Conservation (phyloP, 805 yeast genomes). For the Yamadazyma olivae region DNA sequence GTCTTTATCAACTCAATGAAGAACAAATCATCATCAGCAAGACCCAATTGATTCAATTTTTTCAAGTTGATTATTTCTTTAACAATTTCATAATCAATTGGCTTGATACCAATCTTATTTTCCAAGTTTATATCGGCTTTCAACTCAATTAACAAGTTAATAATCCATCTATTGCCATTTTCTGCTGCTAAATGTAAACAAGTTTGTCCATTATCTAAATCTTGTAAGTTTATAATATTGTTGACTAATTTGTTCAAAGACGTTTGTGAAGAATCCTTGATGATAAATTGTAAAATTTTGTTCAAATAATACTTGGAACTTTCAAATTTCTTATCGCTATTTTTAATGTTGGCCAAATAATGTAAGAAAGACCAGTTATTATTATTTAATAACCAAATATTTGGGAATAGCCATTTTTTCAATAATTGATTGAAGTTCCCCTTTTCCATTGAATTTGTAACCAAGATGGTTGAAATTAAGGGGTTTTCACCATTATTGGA, state of each 20-base stretch:
- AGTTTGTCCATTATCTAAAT: conserved; percentile 35
- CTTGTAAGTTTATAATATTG: conserved; percentile 31
- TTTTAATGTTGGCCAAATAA: conserved; percentile 60
- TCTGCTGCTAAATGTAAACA: conserved; percentile 42
- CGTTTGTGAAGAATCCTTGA: conserved; percentile 18
- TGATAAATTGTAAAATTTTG: conserved; percentile 32
- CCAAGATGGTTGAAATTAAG: conserved; percentile 72
- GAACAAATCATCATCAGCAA: conserved; percentile 23
- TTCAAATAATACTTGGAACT: conserved; percentile 32
- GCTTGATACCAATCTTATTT: conserved; percentile 83
- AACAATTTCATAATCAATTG: conserved; percentile 79
- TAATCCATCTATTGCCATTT: conserved; percentile 35
- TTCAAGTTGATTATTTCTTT: conserved; percentile 26
- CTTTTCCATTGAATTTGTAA: conserved; percentile 77
- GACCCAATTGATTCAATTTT: conserved; percentile 11
- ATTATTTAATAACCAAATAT: conserved; percentile 44
- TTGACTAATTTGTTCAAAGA: conserved; percentile 17
- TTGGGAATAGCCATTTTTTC: conserved; percentile 65
- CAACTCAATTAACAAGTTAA: conserved; percentile 30
- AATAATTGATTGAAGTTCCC: conserved; percentile 70
- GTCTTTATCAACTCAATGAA: conserved; percentile 33
- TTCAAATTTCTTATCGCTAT: conserved; percentile 24
- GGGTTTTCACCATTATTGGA: conserved; percentile 37
- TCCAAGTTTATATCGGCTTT: conserved; percentile 58
- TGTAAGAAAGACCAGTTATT: conserved; percentile 81